Conservation (phyloP, 1,284 basidiomycete species). For the Cryptococcus sp. region DNA sequence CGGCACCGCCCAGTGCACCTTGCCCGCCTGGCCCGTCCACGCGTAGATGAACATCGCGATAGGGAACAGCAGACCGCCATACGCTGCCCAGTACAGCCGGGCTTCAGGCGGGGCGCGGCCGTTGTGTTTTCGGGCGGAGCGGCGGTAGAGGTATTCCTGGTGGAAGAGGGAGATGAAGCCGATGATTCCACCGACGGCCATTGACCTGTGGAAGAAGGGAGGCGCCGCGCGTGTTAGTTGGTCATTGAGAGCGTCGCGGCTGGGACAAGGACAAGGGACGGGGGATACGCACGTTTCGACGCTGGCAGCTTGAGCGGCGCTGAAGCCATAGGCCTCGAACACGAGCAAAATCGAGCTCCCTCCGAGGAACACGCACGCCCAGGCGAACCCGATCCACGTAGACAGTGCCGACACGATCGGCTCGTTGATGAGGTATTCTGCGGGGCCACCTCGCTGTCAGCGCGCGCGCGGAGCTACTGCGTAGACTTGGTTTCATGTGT, state of each 20-base stretch:
- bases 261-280: background rate
- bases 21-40: slow-evolving; percentile 40
- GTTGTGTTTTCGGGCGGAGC: slow-evolving; percentile 25
- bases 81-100: slow-evolving; percentile 49
- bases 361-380: slow-evolving; percentile 44
- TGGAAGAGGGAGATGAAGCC: slow-evolving; percentile 65
- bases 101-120: slow-evolving; percentile 52
- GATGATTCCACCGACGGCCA: slow-evolving; percentile 62
- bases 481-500: too few relatives aligned
- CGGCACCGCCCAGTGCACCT: slow-evolving; percentile 39
- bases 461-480: background rate
- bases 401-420: slow-evolving; percentile 52
- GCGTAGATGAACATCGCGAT: slow-evolving; percentile 35
- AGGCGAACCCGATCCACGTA: slow-evolving; percentile 51
- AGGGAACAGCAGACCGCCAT: slow-evolving; percentile 45
- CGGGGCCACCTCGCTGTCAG: slow-evolving; percentile 8
- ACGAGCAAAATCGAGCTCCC: slow-evolving; percentile 35
- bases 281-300: slow-evolving; percentile 27
- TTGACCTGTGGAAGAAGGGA: slow-evolving; percentile 18
- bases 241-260: too few relatives aligned
- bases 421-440: slow-evolving; percentile 50
- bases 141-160: slow-evolving; percentile 37
- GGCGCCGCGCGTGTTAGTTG: background rate
- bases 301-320: slow-evolving; percentile 29
- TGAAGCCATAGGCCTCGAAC: slow-evolving; percentile 41